Percentiles rank a stretch among this genome's conserved stretches.
phyloP scores from a whole-genome alignment of 106 monocot species.

The Narthecium ossifragum region DNA sequence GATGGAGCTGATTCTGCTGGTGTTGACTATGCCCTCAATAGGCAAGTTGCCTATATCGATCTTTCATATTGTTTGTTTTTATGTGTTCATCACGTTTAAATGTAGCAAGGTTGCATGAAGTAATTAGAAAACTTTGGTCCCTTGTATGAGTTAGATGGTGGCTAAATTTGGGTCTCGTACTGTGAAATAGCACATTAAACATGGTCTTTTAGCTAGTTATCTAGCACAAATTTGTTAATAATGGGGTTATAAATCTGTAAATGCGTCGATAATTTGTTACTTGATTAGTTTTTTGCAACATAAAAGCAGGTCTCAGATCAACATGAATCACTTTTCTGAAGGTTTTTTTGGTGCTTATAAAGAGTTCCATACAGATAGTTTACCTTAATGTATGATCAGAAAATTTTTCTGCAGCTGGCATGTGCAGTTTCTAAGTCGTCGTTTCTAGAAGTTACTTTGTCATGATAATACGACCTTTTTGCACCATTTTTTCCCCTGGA shows the following conservation, averaged over 20 bases:
- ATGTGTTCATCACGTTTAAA: background rate
- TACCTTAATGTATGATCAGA: background rate
- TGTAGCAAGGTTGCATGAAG: background rate
- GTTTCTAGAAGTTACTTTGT: background rate
- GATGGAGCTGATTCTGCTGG: slow-evolving; percentile 62
- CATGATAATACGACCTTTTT: too few species aligned
- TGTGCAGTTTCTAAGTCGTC: background rate
- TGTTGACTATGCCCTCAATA: slow-evolving; percentile 88
- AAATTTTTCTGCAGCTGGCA: too few species aligned
- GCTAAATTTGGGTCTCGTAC: background rate
- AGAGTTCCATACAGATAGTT: background rate
- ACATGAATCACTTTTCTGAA: background rate
- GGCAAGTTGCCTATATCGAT: slow-evolving; percentile 24
- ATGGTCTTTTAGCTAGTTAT: too few species aligned
- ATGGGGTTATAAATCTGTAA: background rate
- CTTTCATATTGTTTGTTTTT: background rate
- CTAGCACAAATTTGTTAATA: background rate
- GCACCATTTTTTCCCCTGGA: too few species aligned
- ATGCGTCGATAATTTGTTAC: too few species aligned
- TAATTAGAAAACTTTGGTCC: background rate
- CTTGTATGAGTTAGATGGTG: background rate
- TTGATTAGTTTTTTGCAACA: too few species aligned
- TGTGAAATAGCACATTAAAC: too few species aligned
- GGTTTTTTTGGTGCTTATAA: background rate
- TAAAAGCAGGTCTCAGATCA: background rate